Conservation (phyloP, 441 rosid species). For the Pelargonium cotyledonis region DNA sequence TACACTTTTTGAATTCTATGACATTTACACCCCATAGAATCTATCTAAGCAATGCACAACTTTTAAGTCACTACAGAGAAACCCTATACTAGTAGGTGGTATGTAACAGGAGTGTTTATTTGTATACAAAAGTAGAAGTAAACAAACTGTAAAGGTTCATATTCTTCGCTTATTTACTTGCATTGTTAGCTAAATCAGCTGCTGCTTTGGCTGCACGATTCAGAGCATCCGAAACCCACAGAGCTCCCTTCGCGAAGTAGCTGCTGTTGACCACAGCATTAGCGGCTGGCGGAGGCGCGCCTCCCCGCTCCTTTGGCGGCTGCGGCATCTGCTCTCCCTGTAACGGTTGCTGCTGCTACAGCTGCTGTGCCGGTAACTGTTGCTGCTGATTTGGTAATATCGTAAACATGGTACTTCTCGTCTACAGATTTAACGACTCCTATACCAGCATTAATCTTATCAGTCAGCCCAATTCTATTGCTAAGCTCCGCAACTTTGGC, state of each 20-base stretch:
- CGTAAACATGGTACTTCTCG: slow-evolving; percentile 50
- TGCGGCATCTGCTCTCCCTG: slow-evolving; percentile 56
- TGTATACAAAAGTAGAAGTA: too few relatives aligned
- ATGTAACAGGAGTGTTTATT: too few relatives aligned
- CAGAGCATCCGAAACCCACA: slow-evolving; percentile 65
- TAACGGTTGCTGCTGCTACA: slow-evolving; percentile 46
- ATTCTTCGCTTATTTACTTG: slow-evolving; percentile 19
- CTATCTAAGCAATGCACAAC: too few relatives aligned
- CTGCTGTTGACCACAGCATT: slow-evolving; percentile 56
- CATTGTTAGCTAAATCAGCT: slow-evolving; percentile 57
- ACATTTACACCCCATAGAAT: too few relatives aligned
- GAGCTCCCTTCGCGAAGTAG: slow-evolving; percentile 74
- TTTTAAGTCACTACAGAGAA: too few relatives aligned
- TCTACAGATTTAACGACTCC: slow-evolving; percentile 43
- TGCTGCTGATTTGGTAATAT: slow-evolving; percentile 46
- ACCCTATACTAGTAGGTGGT: too few relatives aligned
- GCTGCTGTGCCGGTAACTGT: slow-evolving; percentile 64
- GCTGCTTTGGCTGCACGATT: slow-evolving; percentile 67
- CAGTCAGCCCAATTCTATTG: slow-evolving; percentile 45
- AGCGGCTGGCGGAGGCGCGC: too few relatives aligned
- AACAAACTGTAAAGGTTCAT: too few relatives aligned
- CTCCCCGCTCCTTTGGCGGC: too few relatives aligned
- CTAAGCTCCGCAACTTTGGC: slow-evolving; percentile 47
- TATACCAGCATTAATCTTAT: slow-evolving; percentile 39
- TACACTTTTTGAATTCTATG: too few relatives aligned